Evolutionary conservation across 768 basidiomycete species (phyloP).

Genomic region (Leccinum uliginosum): DNA sequence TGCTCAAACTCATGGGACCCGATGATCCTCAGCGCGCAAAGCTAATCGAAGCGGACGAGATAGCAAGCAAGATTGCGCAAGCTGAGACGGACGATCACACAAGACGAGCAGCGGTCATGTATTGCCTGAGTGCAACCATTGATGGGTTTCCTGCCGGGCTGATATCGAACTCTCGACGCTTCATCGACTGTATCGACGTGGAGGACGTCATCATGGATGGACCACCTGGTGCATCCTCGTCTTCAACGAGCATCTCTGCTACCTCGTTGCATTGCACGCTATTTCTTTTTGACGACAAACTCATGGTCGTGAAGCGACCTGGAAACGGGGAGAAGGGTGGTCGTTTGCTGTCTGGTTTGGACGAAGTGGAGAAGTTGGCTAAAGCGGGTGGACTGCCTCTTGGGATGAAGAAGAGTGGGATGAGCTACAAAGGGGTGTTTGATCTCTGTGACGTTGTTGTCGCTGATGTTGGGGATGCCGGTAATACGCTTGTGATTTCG

Average conservation of each 20-base stretch:
- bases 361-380: conserved; percentile 70
- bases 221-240: conserved; percentile 37
- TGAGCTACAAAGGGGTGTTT: conserved; percentile 80
- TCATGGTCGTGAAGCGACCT: conserved; percentile 86
- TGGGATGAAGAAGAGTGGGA: conserved; percentile 71
- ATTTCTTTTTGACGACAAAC: conserved; percentile 91
- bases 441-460: conserved; percentile 82
- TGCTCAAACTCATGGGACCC: conserved; percentile 84
- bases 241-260: conserved; percentile 37
- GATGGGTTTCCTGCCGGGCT: conserved; percentile 88
- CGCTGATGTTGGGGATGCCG: conserved; percentile 80
- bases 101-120: conserved; percentile 82
- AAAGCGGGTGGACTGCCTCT: conserved; percentile 58
- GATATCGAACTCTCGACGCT: conserved; percentile 84
- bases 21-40: conserved; percentile 74
- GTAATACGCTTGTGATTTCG: conserved; percentile 39
- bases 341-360: conserved; percentile 65
- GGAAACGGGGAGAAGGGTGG: conserved; percentile 74
- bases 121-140: conserved; percentile 76
- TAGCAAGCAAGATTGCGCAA: conserved; percentile 85
- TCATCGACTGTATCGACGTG: conserved; percentile 90
- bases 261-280: conserved; percentile 76
- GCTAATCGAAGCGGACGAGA: conserved; percentile 78
- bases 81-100: conserved; percentile 93
- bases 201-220: conserved; percentile 68